Conservation (phyloP, 768 basidiomycete genomes). For the Auricularia auricula-judae region DNA sequence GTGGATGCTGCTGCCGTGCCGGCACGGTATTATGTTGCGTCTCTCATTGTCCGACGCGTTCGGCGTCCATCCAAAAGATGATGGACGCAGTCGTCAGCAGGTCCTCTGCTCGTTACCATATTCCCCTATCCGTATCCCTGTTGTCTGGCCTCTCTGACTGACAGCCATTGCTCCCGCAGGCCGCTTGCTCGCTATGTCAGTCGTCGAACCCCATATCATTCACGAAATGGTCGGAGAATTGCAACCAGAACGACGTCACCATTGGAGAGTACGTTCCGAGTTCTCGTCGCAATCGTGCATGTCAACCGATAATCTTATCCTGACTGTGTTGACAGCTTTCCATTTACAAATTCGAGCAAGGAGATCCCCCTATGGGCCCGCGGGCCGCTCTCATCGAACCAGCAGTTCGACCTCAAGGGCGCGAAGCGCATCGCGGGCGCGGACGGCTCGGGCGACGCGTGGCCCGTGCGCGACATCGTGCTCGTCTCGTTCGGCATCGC, state of each 20-base stretch:
- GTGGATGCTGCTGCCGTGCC: too few species aligned
- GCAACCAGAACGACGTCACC: background rate
- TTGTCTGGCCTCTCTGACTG: background rate
- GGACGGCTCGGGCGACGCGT: background rate
- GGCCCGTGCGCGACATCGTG: background rate
- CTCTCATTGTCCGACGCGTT: too few species aligned
- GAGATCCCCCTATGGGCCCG: background rate
- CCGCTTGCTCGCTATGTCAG: background rate
- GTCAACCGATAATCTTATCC: too few species aligned
- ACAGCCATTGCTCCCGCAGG: background rate
- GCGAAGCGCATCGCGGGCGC: background rate
- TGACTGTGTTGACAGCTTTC: background rate
- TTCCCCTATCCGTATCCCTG: background rate
- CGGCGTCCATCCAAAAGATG: too few species aligned
- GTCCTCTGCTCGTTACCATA: background rate
- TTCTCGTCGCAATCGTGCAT: too few species aligned
- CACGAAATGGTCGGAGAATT: background rate
- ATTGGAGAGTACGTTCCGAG: background rate
- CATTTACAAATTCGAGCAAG: background rate
- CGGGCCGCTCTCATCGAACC: background rate
- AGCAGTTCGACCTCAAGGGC: background rate
- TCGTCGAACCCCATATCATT: background rate
- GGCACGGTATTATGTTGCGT: too few species aligned
- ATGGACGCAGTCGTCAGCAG: too few species aligned
- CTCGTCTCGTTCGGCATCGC: background rate